These are phyloP conservation scores for Pichia nakasei DNA, from an alignment of 805 yeast species.

Conservation along the genomic window DNA sequence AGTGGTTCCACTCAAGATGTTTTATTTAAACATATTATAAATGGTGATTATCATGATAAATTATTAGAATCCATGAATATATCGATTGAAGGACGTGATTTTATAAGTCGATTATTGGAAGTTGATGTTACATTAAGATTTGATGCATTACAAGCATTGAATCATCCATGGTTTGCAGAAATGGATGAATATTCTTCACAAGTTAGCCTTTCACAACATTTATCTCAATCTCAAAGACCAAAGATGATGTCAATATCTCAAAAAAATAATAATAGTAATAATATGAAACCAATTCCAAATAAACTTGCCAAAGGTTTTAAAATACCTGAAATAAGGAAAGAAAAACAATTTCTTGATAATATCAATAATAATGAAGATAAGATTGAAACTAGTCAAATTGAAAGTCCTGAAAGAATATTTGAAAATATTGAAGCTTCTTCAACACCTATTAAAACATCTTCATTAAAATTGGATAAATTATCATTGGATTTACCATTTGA, in stretches of 20 bases:
- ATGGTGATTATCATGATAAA: conserved; percentile 73
- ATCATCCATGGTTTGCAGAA: conserved; percentile 70
- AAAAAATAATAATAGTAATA: not conserved
- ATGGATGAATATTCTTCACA: conserved; percentile 24
- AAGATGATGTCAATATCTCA: not conserved
- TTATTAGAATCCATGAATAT: conserved; percentile 55
- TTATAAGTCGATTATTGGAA: conserved; percentile 60
- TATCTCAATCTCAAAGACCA: conserved; percentile 5
- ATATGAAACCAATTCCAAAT: not conserved
- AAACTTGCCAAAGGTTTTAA: conserved; percentile 8
- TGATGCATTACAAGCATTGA: conserved; percentile 66
- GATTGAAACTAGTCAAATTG: not conserved
- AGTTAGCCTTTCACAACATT: conserved; percentile 54
- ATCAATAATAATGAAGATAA: not conserved
- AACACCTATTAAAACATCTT: not conserved
- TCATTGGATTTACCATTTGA: not conserved
- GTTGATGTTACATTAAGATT: conserved; percentile 69
- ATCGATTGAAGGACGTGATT: conserved; percentile 62
- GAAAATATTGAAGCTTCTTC: not conserved
- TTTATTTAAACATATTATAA: conserved; percentile 62
- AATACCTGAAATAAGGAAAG: conserved; percentile 9
- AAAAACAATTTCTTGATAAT: not conserved
- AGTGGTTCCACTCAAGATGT: conserved; percentile 88
- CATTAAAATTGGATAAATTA: not conserved
- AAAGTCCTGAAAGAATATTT: not conserved